Percentiles rank a stretch among this genome's conserved stretches.
phyloP scores from a whole-genome alignment of 2,329 filamentous ascomycete species.

The Fusarium sublunatum region DNA sequence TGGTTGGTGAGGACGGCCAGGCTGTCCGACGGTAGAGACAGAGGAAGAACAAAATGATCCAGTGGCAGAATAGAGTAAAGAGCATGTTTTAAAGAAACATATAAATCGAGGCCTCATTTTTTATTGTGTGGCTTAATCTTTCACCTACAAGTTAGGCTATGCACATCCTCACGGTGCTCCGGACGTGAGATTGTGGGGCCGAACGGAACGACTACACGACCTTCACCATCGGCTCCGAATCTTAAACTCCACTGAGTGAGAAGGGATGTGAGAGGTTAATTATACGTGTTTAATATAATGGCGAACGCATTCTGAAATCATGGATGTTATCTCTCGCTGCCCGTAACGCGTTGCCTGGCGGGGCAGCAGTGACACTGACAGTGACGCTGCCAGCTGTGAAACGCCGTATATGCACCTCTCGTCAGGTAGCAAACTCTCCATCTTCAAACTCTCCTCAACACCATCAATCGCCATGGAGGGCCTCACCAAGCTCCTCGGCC shows the following conservation, averaged over 20 bases:
- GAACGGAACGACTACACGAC: neutral
- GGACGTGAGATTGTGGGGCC: conserved; percentile 18
- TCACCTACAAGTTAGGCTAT: too few species aligned
- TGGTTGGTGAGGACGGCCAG: conserved; percentile 76
- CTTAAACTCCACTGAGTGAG: conserved; percentile 1
- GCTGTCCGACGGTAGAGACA: conserved; percentile 50
- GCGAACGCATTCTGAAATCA: neutral
- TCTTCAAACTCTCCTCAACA: conserved; percentile 7
- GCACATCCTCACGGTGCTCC: neutral
- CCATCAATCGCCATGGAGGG: conserved; percentile 30
- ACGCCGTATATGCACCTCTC: neutral
- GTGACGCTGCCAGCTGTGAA: conserved; percentile 5
- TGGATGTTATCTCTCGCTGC: neutral
- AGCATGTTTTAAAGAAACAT: neutral
- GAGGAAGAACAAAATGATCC: conserved; percentile 4
- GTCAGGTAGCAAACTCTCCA: neutral
- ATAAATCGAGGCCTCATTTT: too few species aligned
- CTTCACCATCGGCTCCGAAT: neutral
- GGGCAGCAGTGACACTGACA: conserved; percentile 19
- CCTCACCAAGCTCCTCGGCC: conserved; percentile 42
- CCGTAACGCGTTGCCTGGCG: conserved; percentile 1
- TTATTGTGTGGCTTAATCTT: too few species aligned
- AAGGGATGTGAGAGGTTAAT: neutral
- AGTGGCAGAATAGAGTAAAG: conserved; percentile 6
- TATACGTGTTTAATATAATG: too few species aligned